Percentiles rank a stretch among this genome's conserved stretches.
These are phyloP conservation scores for Aspergillus sp. DNA, from an alignment of 2,329 filamentous ascomycete genomes.

Conservation along the genomic window DNA sequence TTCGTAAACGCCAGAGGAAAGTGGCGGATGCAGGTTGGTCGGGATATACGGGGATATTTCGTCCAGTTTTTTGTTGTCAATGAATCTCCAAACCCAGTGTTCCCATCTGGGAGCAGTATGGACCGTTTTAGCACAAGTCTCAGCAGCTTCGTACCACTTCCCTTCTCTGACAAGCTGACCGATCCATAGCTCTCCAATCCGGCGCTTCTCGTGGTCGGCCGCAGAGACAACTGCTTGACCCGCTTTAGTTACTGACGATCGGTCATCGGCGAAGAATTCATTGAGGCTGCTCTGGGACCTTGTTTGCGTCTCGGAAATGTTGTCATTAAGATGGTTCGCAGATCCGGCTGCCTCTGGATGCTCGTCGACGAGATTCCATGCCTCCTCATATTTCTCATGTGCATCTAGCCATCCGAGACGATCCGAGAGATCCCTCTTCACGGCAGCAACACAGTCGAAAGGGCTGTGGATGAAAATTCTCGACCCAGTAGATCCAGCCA, in stretches of 20 bases:
- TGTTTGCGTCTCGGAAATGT: constrained; percentile 22
- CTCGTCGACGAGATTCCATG: constrained; percentile 82
- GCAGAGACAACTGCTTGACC: constrained; percentile 53
- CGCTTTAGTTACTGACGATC: constrained; percentile 54
- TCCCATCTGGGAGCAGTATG: constrained; percentile 78
- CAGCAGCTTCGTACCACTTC: constrained; percentile 70
- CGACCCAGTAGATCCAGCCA: constrained; percentile 49
- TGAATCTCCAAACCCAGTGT: constrained; percentile 91
- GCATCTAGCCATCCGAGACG: constrained; percentile 80
- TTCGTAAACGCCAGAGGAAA: constrained; percentile 79
- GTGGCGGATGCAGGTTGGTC: constrained; percentile 64
- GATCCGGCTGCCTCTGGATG: constrained; percentile 62
- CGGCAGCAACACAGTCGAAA: constrained; percentile 89
- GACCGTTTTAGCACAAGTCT: constrained; percentile 74
- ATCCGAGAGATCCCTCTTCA: constrained; percentile 77
- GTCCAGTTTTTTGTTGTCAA: constrained; percentile 74
- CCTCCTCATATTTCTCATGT: constrained; percentile 69
- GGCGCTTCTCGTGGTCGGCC: constrained; percentile 76
- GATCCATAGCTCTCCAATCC: constrained; percentile 89
- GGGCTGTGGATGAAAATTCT: constrained; percentile 95
- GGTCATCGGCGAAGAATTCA: constrained; percentile 67
- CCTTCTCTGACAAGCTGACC: constrained; percentile 68
- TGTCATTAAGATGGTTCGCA: constrained; percentile 29
- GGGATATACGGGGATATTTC: constrained; percentile 84
- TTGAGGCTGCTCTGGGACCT: constrained; percentile 41